These are phyloP conservation scores for Colletotrichum sp. DNA, from an alignment of 2,329 filamentous ascomycete species.

Conservation along the genomic window DNA sequence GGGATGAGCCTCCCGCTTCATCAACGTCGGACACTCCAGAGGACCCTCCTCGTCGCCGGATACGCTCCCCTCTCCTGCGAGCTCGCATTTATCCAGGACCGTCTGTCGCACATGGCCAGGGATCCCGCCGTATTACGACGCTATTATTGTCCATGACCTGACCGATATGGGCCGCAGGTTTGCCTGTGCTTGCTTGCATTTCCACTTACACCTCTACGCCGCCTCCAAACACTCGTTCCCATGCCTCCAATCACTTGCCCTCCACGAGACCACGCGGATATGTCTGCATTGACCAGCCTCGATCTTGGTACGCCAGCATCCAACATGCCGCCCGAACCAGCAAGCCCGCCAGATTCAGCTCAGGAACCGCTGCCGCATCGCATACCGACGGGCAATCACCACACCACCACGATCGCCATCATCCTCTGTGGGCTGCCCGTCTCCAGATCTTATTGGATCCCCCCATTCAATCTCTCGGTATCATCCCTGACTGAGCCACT, in stretches of 20 bases:
- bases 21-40: background rate
- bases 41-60: background rate
- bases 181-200: background rate
- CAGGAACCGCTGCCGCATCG: background rate
- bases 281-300: background rate
- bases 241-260: background rate
- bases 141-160: background rate
- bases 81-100: background rate
- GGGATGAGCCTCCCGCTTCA: background rate
- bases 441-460: slow-evolving; percentile 2
- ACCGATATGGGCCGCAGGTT: background rate
- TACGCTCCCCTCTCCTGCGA: background rate
- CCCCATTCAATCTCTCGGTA: background rate
- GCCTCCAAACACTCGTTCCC: background rate
- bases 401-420: background rate
- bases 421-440: background rate
- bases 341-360: background rate
- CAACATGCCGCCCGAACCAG: background rate
- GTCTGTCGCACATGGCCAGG: slow-evolving; percentile 4
- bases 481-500: background rate
- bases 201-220: background rate
- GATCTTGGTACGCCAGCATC: background rate
- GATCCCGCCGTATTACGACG: background rate
- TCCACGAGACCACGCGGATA: background rate
- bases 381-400: background rate